A percentile compares a stretch with the other conserved stretches of the same genome.
These are phyloP conservation scores for Limnanthes douglasii DNA, from an alignment of 345 rosid species.

Conservation along the genomic window DNA sequence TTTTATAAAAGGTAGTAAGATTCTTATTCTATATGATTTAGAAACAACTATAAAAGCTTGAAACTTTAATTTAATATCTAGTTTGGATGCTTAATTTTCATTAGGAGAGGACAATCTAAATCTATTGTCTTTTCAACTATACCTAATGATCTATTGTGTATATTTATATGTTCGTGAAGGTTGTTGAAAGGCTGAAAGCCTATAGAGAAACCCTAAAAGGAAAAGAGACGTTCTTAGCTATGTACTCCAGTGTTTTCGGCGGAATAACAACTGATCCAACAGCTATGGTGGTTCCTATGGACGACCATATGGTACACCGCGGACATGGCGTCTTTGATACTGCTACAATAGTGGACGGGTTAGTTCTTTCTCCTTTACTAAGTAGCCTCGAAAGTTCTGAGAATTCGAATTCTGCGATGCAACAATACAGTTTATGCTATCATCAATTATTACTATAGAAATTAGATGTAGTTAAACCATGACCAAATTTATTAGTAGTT, in stretches of 20 bases:
- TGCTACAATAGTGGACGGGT: slow-evolving; percentile 69
- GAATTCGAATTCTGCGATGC: neutral
- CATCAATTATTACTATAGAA: neutral
- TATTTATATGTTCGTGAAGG: slow-evolving; percentile 20
- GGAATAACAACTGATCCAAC: slow-evolving; percentile 69
- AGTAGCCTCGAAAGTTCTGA: no score
- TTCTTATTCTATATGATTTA: no score
- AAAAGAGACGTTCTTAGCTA: slow-evolving; percentile 47
- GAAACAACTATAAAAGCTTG: no score
- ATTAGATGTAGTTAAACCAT: no score
- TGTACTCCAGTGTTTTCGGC: slow-evolving; percentile 80
- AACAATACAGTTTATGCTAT: no score
- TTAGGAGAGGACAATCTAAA: no score
- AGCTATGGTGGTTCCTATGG: slow-evolving; percentile 83
- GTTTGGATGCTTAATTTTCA: no score
- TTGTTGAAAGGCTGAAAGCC: slow-evolving; percentile 35
- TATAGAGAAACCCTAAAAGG: slow-evolving; percentile 27
- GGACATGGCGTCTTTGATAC: slow-evolving; percentile 97
- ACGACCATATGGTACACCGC: slow-evolving; percentile 93
- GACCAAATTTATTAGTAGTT: neutral
- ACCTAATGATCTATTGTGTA: no score
- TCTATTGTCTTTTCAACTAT: slow-evolving; percentile 4
- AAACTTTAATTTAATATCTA: no score
- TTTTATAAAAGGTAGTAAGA: no score
- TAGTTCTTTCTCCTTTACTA: slow-evolving; percentile 13